Evolutionary conservation across 2,329 filamentous ascomycete genomes (phyloP).

Genomic region (Orbilia brochopaga): DNA sequence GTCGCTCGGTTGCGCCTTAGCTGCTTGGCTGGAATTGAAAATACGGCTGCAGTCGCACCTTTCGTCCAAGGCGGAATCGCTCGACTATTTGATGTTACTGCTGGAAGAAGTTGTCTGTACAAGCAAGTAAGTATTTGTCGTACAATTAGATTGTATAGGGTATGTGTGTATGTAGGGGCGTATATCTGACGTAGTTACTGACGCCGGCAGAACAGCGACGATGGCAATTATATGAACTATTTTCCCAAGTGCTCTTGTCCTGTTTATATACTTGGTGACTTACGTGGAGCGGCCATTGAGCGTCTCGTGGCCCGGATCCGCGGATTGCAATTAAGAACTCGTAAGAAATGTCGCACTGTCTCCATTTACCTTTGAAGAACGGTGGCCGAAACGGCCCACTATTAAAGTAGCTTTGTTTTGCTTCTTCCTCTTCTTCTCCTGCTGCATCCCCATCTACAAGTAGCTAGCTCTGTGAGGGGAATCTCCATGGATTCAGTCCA

Average conservation of each 20-base stretch:
- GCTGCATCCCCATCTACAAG: too few relatives aligned
- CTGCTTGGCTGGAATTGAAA: too few relatives aligned
- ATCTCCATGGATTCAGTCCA: background rate
- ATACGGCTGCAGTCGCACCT: background rate
- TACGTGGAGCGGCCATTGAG: background rate
- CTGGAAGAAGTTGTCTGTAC: too few relatives aligned
- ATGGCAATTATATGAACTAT: too few relatives aligned
- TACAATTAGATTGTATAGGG: too few relatives aligned
- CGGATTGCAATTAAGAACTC: slow-evolving; percentile 48
- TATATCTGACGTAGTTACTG: too few relatives aligned
- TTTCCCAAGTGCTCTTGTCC: slow-evolving; percentile 16
- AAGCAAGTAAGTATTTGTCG: too few relatives aligned
- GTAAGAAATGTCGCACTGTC: slow-evolving; percentile 50
- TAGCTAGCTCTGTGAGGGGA: slow-evolving; percentile 28
- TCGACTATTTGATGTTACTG: slow-evolving; percentile 9
- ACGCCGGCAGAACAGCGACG: too few relatives aligned
- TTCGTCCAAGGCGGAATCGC: slow-evolving; percentile 12
- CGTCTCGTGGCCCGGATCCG: slow-evolving; percentile 4
- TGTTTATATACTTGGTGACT: slow-evolving; percentile 27
- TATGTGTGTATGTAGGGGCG: too few relatives aligned
- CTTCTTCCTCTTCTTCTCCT: background rate
- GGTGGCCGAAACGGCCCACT: slow-evolving; percentile 33
- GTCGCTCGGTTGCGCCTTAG: too few relatives aligned
- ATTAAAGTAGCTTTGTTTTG: slow-evolving; percentile 7
- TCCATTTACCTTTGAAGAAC: slow-evolving; percentile 42